Percentiles rank a stretch among this genome's conserved stretches.
These are phyloP conservation scores for Hibiscus tridactylites DNA, from an alignment of 345 rosid species.

Conservation along the genomic window DNA sequence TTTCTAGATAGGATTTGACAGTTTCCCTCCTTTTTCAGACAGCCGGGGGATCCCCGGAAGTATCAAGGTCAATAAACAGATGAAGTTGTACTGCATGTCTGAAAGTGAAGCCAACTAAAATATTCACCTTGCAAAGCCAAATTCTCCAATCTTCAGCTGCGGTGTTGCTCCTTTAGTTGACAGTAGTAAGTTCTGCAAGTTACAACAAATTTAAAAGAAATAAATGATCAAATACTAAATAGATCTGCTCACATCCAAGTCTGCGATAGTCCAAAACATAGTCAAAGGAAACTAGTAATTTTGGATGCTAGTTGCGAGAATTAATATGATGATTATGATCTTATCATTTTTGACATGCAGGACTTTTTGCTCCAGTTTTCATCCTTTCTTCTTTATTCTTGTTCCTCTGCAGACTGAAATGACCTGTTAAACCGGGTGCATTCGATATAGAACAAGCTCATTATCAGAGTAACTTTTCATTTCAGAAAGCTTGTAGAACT, in stretches of 20 bases:
- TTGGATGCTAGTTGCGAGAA: slow-evolving; percentile 18
- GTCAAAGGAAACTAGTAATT: slow-evolving; percentile 35
- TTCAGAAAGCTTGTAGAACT: slow-evolving; percentile 21
- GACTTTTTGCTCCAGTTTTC: slow-evolving; percentile 39
- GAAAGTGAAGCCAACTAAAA: no score
- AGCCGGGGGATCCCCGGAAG: no score
- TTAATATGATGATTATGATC: background rate
- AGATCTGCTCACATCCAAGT: no score
- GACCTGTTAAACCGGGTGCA: slow-evolving; percentile 29
- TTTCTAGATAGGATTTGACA: background rate
- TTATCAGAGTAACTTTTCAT: background rate
- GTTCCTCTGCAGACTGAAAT: slow-evolving; percentile 41
- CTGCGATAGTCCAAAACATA: slow-evolving; percentile 30
- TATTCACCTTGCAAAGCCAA: no score
- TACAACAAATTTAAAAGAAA: no score
- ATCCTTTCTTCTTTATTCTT: slow-evolving; percentile 40
- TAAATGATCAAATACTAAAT: no score
- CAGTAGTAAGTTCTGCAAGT: no score
- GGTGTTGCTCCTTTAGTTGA: no score
- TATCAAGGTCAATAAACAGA: no score
- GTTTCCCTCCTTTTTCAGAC: background rate
- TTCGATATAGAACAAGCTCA: slow-evolving; percentile 27
- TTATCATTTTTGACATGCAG: slow-evolving; percentile 18
- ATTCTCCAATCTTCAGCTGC: no score
- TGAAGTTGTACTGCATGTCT: no score